A percentile compares a stretch with the other conserved stretches of the same genome.
These are phyloP conservation scores for Kodamaea laetipori DNA, from an alignment of 805 yeast genomes.

Conservation along the genomic window DNA sequence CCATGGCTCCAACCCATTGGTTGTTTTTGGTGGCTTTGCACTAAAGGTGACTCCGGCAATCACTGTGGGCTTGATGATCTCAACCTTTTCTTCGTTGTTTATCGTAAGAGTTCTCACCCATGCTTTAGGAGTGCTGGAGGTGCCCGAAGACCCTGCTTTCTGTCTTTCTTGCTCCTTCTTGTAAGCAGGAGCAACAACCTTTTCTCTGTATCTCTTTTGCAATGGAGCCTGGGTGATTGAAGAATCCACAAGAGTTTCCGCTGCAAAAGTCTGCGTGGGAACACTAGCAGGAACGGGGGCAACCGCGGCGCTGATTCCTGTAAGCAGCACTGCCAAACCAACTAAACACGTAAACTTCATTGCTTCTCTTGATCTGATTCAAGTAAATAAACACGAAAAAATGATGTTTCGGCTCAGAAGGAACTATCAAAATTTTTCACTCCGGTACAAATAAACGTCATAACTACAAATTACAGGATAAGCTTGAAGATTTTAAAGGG, in stretches of 20 bases:
- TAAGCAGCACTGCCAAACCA: not conserved
- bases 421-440: not conserved
- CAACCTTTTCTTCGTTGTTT: slow-evolving; percentile 38
- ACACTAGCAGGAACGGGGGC: slow-evolving; percentile 9
- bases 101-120: slow-evolving; percentile 76
- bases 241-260: slow-evolving; percentile 14
- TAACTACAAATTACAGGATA: too few relatives aligned
- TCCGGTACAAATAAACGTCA: too few relatives aligned
- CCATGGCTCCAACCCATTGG: slow-evolving; percentile 80
- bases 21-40: slow-evolving; percentile 69
- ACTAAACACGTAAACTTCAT: slow-evolving; percentile 6
- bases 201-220: slow-evolving; percentile 32
- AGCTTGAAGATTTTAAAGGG: too few relatives aligned
- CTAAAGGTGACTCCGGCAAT: slow-evolving; percentile 64
- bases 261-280: slow-evolving; percentile 5
- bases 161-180: slow-evolving; percentile 23
- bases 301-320: not conserved
- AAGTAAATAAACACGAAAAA: not conserved
- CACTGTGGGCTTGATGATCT: slow-evolving; percentile 65
- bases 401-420: slow-evolving; percentile 3
- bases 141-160: slow-evolving; percentile 7
- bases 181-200: slow-evolving; percentile 33
- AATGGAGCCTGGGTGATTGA: slow-evolving; percentile 14
- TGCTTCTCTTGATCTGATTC: not conserved
- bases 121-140: slow-evolving; percentile 5